Evolutionary conservation across 2,329 filamentous ascomycete species (phyloP), one percentile per base, ranked within the genome.

Genomic region (Fusarium paranaense): DNA sequence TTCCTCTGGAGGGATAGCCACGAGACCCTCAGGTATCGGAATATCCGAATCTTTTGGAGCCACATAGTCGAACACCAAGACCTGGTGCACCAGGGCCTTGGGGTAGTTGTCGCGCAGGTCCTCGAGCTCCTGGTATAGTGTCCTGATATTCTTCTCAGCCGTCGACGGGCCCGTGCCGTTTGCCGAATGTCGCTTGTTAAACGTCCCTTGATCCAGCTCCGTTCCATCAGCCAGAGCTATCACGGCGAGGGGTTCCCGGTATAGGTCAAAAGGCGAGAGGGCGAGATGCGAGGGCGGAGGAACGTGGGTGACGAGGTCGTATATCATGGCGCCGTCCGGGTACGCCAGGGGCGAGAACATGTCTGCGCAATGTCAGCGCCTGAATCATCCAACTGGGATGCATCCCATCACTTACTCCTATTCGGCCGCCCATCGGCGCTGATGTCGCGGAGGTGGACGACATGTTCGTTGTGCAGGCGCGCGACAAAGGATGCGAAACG

Each of bases 261-360:
- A 97, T 50, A 96, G 87, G 81, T 99, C 97, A 85, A 98, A 98
- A 1, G 97, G 95, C 40, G 93, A 93, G 45, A 97, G 85, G 22
- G 94, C 89, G 50, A 94, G 86, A 80, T 97, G 94, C 35, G 94
- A 94, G 35, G 91, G 88, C n/a, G 94, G 91, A 27, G 95, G 93
- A 64, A 93, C 87, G 78, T 95, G 92, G 70, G 94, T 95, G 67
- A 93, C 92, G 71, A 98, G 89, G 81, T 98, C 93, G 87, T 97
- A 98, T 78, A 98, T 89, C 70, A 98, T 93, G 79, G 92, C 91
- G 70, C 96, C 96, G 76, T 92, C 90, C 13, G 95, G 95, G 82
- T 97, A 98, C 16, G 93, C 94, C 78, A 97, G 86, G 45, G 96
- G 96, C 67, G 95, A 97, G 84, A 98, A 98, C 92, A 97, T 95